phyloP scores from a whole-genome alignment of 2,329 filamentous ascomycete species.

The Davidsoniella eucalypti region DNA sequence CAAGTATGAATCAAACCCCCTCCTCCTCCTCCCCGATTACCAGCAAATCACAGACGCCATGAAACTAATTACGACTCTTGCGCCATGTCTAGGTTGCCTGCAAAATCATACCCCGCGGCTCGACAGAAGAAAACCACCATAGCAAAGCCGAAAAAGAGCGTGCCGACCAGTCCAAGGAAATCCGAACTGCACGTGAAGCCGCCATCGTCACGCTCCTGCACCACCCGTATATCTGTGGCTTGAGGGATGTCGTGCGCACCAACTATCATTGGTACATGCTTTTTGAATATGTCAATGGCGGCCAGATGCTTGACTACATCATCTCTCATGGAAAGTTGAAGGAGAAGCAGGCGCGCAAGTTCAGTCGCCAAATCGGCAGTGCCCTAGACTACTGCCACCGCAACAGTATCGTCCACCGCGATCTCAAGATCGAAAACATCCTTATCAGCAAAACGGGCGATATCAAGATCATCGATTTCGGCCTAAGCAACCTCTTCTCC shows the following conservation, averaged over 20 bases:
- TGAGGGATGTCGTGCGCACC: constrained; percentile 87
- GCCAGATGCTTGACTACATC: constrained; percentile 99
- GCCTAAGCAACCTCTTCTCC: constrained; percentile 87
- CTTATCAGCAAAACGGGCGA: constrained; percentile 97
- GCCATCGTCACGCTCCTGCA: constrained; percentile 89
- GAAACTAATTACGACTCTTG: neutral
- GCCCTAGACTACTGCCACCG: constrained; percentile 94
- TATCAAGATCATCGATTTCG: constrained; percentile 99
- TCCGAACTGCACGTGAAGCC: constrained; percentile 84
- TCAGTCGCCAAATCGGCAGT: constrained; percentile 91
- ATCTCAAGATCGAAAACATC: constrained; percentile 98
- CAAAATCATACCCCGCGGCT: constrained; percentile 88
- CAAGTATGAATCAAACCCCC: constrained; percentile 41
- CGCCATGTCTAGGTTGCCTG: constrained; percentile 58
- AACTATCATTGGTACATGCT: constrained; percentile 99
- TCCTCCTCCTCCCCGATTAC: neutral
- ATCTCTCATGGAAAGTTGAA: constrained; percentile 95
- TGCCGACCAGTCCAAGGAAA: constrained; percentile 91
- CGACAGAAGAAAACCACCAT: constrained; percentile 67
- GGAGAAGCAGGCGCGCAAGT: constrained; percentile 96
- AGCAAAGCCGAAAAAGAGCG: constrained; percentile 61
- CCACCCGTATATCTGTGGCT: constrained; percentile 89
- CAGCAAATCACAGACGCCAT: neutral
- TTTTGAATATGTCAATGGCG: constrained; percentile 96
- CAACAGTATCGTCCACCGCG: constrained; percentile 94